Evolutionary conservation across 208 protist species (phyloP).

Genomic region (Crithidia acanthocephali): DNA sequence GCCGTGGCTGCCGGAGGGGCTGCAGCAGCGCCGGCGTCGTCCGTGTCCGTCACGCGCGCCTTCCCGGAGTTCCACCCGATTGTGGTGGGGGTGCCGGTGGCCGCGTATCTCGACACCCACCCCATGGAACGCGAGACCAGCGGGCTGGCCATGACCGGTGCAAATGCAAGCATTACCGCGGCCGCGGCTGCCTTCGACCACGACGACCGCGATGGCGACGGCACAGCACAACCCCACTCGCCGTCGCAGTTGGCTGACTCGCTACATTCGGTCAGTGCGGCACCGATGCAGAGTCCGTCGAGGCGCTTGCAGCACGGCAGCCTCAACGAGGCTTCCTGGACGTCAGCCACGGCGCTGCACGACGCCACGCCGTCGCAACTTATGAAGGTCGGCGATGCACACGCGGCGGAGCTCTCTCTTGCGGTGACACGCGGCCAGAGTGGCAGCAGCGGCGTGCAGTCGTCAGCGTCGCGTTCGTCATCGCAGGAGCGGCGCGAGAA

Average conservation of each 20-base stretch:
- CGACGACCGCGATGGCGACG: not conserved
- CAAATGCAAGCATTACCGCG: not conserved
- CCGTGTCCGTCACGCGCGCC: not conserved
- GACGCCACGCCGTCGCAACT: not conserved
- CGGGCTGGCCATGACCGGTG: not conserved
- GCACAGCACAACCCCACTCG: too few species aligned
- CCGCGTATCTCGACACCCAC: constrained; percentile 23
- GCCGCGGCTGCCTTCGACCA: not conserved
- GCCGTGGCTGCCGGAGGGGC: not conserved
- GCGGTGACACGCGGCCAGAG: not conserved
- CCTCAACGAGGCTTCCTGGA: not conserved
- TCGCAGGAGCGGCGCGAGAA: constrained; percentile 18
- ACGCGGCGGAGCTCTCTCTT: not conserved
- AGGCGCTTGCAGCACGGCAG: not conserved
- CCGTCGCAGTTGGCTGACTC: too few species aligned
- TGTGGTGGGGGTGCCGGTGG: constrained; percentile 17
- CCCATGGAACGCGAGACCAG: constrained; percentile 16
- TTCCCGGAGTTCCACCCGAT: constrained; percentile 17
- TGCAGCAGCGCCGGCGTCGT: not conserved
- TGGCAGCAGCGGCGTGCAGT: not conserved
- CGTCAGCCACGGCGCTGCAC: not conserved
- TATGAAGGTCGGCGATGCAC: not conserved
- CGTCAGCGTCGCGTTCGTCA: not conserved
- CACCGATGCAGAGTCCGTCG: not conserved
- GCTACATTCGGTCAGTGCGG: too few species aligned